Base-by-base conservation (phyloP, 345 rosid genomes). In the Conringia planisiliqua region DNA sequence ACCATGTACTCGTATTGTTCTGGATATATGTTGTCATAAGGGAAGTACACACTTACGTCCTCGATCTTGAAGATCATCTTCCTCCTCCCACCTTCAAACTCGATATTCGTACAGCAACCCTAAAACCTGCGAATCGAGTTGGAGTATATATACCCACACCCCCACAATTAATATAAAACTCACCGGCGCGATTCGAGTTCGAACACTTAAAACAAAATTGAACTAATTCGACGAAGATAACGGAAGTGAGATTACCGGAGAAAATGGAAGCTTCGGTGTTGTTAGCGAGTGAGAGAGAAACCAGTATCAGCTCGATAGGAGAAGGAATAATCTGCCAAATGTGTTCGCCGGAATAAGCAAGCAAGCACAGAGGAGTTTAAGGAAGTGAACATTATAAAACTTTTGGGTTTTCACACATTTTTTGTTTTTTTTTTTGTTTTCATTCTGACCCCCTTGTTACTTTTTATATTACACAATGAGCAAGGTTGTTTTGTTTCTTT, bases 1-100 rank as follows among this genome's bases (percentile, higher is more conserved):
- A 95, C 72, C 99, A 95, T 90, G 86, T 95, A 92, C 5, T 89
- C 71, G 76, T 95, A 89, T 47, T 95, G 98, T 74, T 95, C 98
- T 3, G 98, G 99, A 65, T 95, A 95, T 68, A 95, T 95, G 82
- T 89, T 78, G 66, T 95, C 98, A 79, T 95, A 95, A 0, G 98
- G 98, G 77, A 95, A 95, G 80, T 89, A 95, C 18, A 90, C 98
- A 0, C 88, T 84, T 32, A 92, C 96, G 44, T 95, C 91, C 74
- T 92, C 99, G 26, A 95, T 84, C 67, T 82, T 86, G 87, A 95
- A 90, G 83, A 87, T 92, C 99, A 95, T 91, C 59, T 68, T 73
- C 77, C 42, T 65, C 68, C 29, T 64, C 80, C 51, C 24, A n/a
- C n/a, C n/a, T n/a, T n/a, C n/a, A n/a, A n/a, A n/a, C n/a, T n/a